Base-by-base conservation (phyloP, 208 protist species). In the Crithidia bombi region DNA sequence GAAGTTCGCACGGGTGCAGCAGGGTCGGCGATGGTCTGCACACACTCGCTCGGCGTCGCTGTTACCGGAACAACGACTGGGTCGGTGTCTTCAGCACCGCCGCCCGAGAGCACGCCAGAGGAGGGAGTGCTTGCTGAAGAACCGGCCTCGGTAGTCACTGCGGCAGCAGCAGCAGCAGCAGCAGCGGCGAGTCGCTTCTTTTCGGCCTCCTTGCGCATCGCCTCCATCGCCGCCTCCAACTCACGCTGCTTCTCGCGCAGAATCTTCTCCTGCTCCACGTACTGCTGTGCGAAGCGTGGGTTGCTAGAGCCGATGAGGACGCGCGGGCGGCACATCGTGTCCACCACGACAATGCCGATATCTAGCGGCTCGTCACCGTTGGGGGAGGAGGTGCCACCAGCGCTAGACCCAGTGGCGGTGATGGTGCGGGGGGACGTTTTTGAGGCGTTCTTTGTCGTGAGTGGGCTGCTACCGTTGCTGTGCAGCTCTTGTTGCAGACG, bases 261-360 rank as follows among this genome's bases (percentile, higher is more conserved):
- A 15, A 46, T 12, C 28, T 55, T 30, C 55, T 80, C 66, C 52
- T 88, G 65, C 59, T 62, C 58, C 41, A 41, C 49, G 49, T 73
- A 73, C 73, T 85, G 78, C 32, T 38, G 23, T 4, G 58, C 65
- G 58, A 83, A 84, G 65, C 78, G 65, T 3, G 59, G 38, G 64
- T 73, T 74, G 33, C 47, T 51, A 5, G 80, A 67, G 70, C 75
- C 64, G 57, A 90, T 68, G 36, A 90, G 67, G 25, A 89, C 74
- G 14, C 83, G 79, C 10, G 79, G 78, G n/a, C 73, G 72, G 54
- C 80, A 83, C 64, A 73, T 65, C 38, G 81, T 72, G 64, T 89
- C 83, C 44, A 84, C 72, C 32, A 89, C 85, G 4, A 90, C 74
- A 35, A 90, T 90, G 43, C 82, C 80, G 9, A 90, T 75, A 30